Evolutionary conservation across 2,329 filamentous ascomycete species (phyloP), one percentile per base, ranked within the genome.

Genomic region (Passalora sequoiae): DNA sequence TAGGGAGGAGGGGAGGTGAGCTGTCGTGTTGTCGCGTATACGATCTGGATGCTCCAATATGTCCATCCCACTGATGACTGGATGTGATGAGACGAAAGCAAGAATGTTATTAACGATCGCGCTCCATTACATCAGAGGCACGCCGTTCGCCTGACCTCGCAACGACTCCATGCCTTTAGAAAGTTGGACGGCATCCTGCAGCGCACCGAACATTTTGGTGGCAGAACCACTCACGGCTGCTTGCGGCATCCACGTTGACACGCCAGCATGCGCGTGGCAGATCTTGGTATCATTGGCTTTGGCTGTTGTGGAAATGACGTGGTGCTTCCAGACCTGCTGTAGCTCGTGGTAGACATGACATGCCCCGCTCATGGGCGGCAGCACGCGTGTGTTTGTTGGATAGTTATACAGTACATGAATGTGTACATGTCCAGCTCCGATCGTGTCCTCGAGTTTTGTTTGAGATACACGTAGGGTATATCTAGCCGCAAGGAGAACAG

Each of bases 261-360:
- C 33, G 33, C 20, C 33, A 36, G 20, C 17, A 12, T 36, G 16
- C 24, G 33, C 17, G 33, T 21, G 33, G 33, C 33, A 36, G 33
- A 24, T 36, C 33, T 36, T 36, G 33, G 33, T 36, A 36, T 22
- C 9, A n/a, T n/a, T n/a, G n/a, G n/a, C n/a, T n/a, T n/a, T n/a
- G n/a, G n/a, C 19, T 36, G 33, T 20, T 24, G 33, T n/a, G 8
- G 17, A 7, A 17, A 36, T 36, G 33, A 36, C 33, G 33, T 36
- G 21, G 33, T 36, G n/a, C 15, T n/a, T 36, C 33, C 17, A 20
- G n/a, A 13, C n/a, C 16, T 21, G 33, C 33, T 36, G 33, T 20
- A 36, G 3, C 19, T 17, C 33, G 21, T 17, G n/a, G 33, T 36
- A 24, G n/a, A n/a, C n/a, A n/a, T n/a, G n/a, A n/a, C 7, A 20